A percentile compares a stretch with the other conserved stretches of the same genome.
These are phyloP conservation scores for Sugiyamaella valdiviana DNA, from an alignment of 805 yeast species.

Conservation along the genomic window DNA sequence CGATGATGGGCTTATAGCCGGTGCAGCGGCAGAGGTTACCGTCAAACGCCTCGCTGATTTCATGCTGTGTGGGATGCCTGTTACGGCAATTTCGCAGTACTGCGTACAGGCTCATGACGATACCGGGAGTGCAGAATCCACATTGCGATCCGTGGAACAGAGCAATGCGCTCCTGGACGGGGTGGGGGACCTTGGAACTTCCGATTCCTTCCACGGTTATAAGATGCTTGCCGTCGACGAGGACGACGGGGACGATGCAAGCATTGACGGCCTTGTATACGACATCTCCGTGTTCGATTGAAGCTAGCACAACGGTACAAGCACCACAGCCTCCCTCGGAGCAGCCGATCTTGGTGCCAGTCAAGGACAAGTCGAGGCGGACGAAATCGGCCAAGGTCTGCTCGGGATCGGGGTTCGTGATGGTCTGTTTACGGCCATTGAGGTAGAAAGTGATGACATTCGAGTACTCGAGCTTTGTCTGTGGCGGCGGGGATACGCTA, in stretches of 20 bases:
- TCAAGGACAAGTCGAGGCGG: conserved; percentile 31
- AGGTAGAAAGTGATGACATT: conserved; percentile 32
- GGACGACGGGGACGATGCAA: conserved; percentile 42
- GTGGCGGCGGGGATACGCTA: not conserved
- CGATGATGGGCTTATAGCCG: conserved; percentile 45
- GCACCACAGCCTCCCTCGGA: conserved; percentile 50
- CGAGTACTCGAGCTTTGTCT: not conserved
- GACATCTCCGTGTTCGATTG: conserved; percentile 27
- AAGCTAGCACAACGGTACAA: conserved; percentile 40
- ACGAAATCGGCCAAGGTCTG: conserved; percentile 41
- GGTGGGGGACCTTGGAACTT: conserved; percentile 36
- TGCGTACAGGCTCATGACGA: conserved; percentile 43
- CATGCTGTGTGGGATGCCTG: conserved; percentile 34
- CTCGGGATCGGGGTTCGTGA: conserved; percentile 39
- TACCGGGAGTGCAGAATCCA: conserved; percentile 48
- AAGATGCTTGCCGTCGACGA: conserved; percentile 42
- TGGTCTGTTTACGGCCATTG: conserved; percentile 35
- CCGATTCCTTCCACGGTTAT: conserved; percentile 48
- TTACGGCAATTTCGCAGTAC: conserved; percentile 35
- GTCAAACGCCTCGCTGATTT: conserved; percentile 41
- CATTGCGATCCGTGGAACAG: conserved; percentile 46
- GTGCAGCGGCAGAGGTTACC: conserved; percentile 46
- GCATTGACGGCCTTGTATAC: conserved; percentile 39
- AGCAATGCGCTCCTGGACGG: conserved; percentile 46
- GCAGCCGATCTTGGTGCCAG: conserved; percentile 45